Evolutionary conservation across 306 rosid genomes (phyloP), one percentile per base, ranked within the genome.

Genomic region (Amphicarpaea edgeworthii): DNA sequence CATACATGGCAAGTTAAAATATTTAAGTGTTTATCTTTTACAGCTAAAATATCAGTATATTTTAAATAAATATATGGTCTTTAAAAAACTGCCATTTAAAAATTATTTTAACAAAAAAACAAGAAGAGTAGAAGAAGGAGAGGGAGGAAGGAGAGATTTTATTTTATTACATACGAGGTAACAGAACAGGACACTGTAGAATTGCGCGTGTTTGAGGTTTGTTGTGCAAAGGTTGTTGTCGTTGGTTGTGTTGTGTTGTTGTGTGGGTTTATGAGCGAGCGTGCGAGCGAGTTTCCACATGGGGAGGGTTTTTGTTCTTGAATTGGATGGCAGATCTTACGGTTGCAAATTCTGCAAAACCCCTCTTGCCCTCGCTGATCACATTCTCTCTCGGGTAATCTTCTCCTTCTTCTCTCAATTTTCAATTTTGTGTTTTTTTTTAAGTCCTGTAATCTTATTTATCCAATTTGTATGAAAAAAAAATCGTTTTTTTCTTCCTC

Each of bases 231-330:
- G 61, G 32, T 53, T 53, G 37, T 30, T 7, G 37, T 30, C 7
- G 37, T 30, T 19, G 23, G 45, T 16, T 5, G 15, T 3, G 7
- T 71, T 70, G 51, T 30, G 37, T 70, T 30, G 37, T 70, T 55
- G 50, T 37, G 49, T 34, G 37, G 40, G 54, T 54, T 58, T 24
- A 66, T 45, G 63, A 68, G 70, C 71, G 79, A 49, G 19, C 5
- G 57, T 26, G 72, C n/a, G n/a, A n/a, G n/a, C n/a, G n/a, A n/a
- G n/a, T n/a, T 3, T 16, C 12, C 12, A 15, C 24, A 89, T 92
- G 98, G 98, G 98, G 45, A 89, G 97, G 81, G 50, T 90, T 59
- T 91, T 88, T 72, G 53, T 85, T 28, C 82, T 91, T 49, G 94
- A 93, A 78, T 87, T 91, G 83, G 91, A 93, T 12, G 98, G 97